Percentiles rank a stretch among this genome's conserved stretches.
Conservation (phyloP, 1,284 basidiomycete species). For the Cutaneotrichosporon cyanovorans region DNA sequence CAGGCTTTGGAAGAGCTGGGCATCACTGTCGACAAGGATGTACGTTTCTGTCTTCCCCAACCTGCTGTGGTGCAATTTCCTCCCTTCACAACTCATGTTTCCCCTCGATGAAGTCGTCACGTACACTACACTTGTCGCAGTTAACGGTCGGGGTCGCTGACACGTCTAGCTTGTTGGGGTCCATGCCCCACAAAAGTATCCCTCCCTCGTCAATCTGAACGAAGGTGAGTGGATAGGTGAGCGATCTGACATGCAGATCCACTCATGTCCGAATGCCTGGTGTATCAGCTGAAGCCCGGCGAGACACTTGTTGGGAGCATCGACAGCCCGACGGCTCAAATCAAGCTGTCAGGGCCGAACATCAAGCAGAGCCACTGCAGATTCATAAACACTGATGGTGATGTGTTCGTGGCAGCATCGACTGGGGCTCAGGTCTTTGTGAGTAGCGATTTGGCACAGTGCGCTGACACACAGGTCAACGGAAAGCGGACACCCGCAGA, state of each 20-base stretch:
- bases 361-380: slow-evolving; percentile 88
- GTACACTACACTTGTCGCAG: too few species aligned
- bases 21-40: slow-evolving; percentile 93
- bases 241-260: slow-evolving; percentile 36
- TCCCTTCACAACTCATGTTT: too few species aligned
- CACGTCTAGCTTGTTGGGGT: slow-evolving; percentile 50
- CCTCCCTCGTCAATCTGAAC: slow-evolving; percentile 91
- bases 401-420: slow-evolving; percentile 71
- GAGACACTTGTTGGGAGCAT: slow-evolving; percentile 74
- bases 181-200: slow-evolving; percentile 99
- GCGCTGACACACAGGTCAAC: slow-evolving; percentile 58
- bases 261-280: slow-evolving; percentile 60
- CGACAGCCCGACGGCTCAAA: slow-evolving; percentile 75
- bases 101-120: too few species aligned
- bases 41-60: slow-evolving; percentile 7
- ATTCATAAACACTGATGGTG: slow-evolving; percentile 78
- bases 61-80: too few species aligned
- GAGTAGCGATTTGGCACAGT: not conserved
- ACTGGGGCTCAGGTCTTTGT: slow-evolving; percentile 65
- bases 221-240: slow-evolving; percentile 55
- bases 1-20: slow-evolving; percentile 94
- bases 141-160: slow-evolving; percentile 2
- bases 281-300: slow-evolving; percentile 90
- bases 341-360: slow-evolving; percentile 84
- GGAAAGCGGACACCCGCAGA: slow-evolving; percentile 73